Percentiles rank a stretch among this genome's conserved stretches.
Conservation (phyloP, 352 stramenopile genomes). For the Phytophthora hybrid region DNA sequence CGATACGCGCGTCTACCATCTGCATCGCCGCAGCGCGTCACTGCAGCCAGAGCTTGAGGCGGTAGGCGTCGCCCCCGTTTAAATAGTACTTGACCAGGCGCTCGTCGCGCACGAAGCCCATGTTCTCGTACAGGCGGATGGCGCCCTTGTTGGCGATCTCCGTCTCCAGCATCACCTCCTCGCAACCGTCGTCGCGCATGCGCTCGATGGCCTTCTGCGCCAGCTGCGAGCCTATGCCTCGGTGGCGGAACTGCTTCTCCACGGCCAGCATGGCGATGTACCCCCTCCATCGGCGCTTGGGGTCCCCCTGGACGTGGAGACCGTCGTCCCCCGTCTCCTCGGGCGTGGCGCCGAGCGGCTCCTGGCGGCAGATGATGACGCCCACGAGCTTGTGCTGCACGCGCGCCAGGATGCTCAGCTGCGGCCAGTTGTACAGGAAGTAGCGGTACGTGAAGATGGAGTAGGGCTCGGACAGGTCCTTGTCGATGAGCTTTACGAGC, state of each 20-base stretch:
- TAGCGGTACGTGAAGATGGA: constrained; percentile 98
- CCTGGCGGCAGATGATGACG: constrained; percentile 93
- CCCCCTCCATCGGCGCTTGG: constrained; percentile 66
- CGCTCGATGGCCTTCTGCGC: constrained; percentile 89
- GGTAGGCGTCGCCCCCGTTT: constrained; percentile 94
- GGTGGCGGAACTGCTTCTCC: constrained; percentile 89
- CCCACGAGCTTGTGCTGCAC: constrained; percentile 90
- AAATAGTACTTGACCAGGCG: constrained; percentile 96
- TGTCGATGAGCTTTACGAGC: constrained; percentile 94
- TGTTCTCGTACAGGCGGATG: constrained; percentile 94
- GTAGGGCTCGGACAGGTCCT: constrained; percentile 96
- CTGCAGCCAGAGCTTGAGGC: constrained; percentile 92
- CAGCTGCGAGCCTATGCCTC: constrained; percentile 92
- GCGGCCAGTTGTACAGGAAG: constrained; percentile 96
- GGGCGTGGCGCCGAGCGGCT: constrained; percentile 72
- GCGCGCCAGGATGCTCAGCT: constrained; percentile 91
- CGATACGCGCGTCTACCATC: background rate
- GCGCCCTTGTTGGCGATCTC: constrained; percentile 93
- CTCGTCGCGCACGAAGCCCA: constrained; percentile 94
- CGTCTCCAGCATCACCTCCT: constrained; percentile 94
- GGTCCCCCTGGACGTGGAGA: constrained; percentile 21
- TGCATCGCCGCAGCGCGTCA: constrained; percentile 19
- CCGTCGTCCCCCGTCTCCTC: constrained; percentile 54
- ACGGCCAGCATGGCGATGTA: constrained; percentile 97
- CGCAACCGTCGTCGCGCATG: constrained; percentile 84